Evolutionary conservation across 169 alveolate species (phyloP), one percentile per base, ranked within the genome.

Genomic region (Plasmodium falciparum): DNA sequence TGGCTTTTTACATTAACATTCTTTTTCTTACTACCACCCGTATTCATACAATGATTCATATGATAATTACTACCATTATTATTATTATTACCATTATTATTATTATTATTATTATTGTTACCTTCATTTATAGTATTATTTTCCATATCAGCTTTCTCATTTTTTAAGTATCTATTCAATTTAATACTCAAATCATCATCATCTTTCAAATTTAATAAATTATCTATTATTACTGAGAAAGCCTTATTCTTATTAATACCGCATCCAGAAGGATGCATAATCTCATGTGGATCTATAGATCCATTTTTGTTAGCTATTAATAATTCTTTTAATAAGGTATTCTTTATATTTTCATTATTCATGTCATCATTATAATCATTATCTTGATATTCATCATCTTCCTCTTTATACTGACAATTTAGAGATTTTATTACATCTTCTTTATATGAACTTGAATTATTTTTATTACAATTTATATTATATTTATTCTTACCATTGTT

Each of bases 251-350:
- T 75, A 58, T 78, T 58, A 24, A 47, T 20, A 9, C 63, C 59
- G 4, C 17, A n/a, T 20, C 67, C 89, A 33, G 45, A 33, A 33
- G 7, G 8, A 33, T 4, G 9, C 5, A 2, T 8, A 33, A 33
- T 33, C 0, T 33, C 45, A 33, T 4, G 9, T 0, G 45, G 45
- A 33, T 33, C 45, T 6, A 33, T 33, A 33, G 45, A 33, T 7
- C 4, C 20, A 66, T 56, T 78, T 17, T n/a, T 56, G 8, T 78
- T 78, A 33, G 65, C 49, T 45, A 67, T 7, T 56, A 78, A 2
- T 9, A 78, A 20, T 49, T 59, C 89, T 22, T 78, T 78, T 17
- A 78, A 29, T 49, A 78, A 66, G 0, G 75, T n/a, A 26, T 78
- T 26, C 13, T 78, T 78, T 24, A 59, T 50, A 66, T 78, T 50